Evolutionary conservation across 2,329 filamentous ascomycete species (phyloP).

Genomic region (Daldinia sp.): DNA sequence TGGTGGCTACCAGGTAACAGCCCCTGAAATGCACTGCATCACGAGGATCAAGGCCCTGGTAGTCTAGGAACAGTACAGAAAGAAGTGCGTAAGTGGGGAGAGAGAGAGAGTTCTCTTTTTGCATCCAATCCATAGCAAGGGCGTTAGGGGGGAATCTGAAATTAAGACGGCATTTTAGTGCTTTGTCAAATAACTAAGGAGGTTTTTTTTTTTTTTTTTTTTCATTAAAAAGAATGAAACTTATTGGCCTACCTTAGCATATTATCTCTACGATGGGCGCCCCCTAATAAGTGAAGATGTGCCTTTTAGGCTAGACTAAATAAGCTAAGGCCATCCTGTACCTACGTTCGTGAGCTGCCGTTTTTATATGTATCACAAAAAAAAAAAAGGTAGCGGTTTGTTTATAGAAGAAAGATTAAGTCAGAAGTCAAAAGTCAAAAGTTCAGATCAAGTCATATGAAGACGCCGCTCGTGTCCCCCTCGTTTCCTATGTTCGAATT

Average conservation of each 20-base stretch:
- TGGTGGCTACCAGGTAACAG: background rate
- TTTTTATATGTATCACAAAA: background rate
- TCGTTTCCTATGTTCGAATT: background rate
- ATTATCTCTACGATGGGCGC: background rate
- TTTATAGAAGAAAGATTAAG: slow-evolving; percentile 1
- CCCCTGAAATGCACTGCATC: background rate
- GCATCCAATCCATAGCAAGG: slow-evolving; percentile 32
- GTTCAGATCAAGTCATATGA: background rate
- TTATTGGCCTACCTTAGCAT: slow-evolving; percentile 2
- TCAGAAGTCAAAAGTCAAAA: no score
- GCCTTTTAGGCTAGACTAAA: slow-evolving; percentile 2
- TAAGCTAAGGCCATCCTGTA: background rate
- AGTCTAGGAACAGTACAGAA: background rate
- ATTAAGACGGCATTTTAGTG: slow-evolving; percentile 2
- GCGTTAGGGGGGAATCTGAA: slow-evolving; percentile 22
- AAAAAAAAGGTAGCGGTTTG: background rate
- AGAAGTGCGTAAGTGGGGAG: background rate
- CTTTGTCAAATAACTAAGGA: slow-evolving; percentile 11
- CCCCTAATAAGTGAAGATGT: slow-evolving; percentile 1
- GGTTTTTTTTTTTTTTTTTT: background rate
- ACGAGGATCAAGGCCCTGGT: background rate
- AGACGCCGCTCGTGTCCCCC: background rate
- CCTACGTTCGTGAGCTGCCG: slow-evolving; percentile 10
- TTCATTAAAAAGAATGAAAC: background rate
- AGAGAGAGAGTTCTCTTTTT: slow-evolving; percentile 4